Percentiles rank a stretch among this genome's conserved stretches.
Evolutionary conservation across 1,284 basidiomycete species (phyloP).

Genomic region (Somion occarium): DNA sequence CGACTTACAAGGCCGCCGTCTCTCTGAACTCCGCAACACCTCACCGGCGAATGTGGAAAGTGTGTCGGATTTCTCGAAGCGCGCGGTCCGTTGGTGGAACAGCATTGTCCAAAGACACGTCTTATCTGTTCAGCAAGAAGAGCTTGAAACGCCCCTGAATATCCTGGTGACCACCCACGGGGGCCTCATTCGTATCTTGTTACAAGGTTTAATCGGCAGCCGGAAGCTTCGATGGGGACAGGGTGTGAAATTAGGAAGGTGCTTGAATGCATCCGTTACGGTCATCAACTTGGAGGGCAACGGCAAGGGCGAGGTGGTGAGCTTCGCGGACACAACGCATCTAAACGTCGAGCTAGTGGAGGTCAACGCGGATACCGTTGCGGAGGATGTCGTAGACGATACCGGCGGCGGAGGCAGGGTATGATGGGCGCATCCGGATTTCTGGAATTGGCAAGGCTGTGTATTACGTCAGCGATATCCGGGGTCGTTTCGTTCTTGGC

Average conservation of each 20-base stretch:
- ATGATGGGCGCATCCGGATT: not conserved
- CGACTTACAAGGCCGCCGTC: slow-evolving; percentile 45
- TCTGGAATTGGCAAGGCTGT: not conserved
- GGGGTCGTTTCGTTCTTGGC: not conserved
- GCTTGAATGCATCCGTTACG: slow-evolving; percentile 57
- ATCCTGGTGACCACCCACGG: slow-evolving; percentile 66
- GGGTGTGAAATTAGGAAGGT: slow-evolving; percentile 39
- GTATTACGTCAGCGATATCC: not conserved
- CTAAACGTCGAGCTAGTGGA: slow-evolving; percentile 35
- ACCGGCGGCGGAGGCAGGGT: not conserved
- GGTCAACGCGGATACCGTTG: slow-evolving; percentile 42
- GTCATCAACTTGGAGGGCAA: slow-evolving; percentile 45
- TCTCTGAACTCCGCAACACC: not conserved
- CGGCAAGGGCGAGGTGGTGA: slow-evolving; percentile 39
- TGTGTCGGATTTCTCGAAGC: slow-evolving; percentile 35
- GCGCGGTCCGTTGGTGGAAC: slow-evolving; percentile 60
- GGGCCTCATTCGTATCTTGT: slow-evolving; percentile 51
- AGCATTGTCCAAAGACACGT: slow-evolving; percentile 36
- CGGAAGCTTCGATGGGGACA: slow-evolving; percentile 32
- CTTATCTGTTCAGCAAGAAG: slow-evolving; percentile 4
- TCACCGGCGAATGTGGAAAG: slow-evolving; percentile 29
- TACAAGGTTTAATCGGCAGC: slow-evolving; percentile 40
- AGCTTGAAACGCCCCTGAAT: slow-evolving; percentile 27
- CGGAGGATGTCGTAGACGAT: too few relatives aligned
- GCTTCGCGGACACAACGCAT: slow-evolving; percentile 55